Base-by-base conservation (phyloP, 768 basidiomycete genomes). In the Rhizopogon sp. region DNA sequence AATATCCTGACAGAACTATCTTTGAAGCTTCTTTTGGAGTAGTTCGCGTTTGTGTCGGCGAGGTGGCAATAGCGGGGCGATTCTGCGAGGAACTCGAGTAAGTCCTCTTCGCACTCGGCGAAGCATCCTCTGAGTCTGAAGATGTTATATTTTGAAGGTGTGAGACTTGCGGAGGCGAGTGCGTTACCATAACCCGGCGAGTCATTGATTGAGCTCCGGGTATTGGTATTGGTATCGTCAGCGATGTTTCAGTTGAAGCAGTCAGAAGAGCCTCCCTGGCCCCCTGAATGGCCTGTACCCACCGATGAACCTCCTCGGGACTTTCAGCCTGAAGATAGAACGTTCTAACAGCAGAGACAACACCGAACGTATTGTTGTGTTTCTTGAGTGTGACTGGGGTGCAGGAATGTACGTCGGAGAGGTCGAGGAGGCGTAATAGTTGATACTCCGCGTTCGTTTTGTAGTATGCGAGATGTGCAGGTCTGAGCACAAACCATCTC, bases 391-490 rank as follows among this genome's bases (percentile, higher is more conserved):
- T 75, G 50, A 98, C 89, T 49, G 80, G 83, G 1, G 90, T 90
- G 74, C 90, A 93, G 9, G 93, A 88, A 67, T 98, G 95, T 28
- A 98, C 83, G 43, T 95, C 90, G 22, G 81, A 76, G 17, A 98
- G 80, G 61, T 94, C 90, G 55, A 98, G 82, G 13, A 97, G 82
- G 17, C 89, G 85, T 28, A 93, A 85, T 3, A 98, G 82, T 70
- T 95, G 80, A 74, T 98, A 98, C 72, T 99, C 96, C 54, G 90
- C 89, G 33, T 89, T 86, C 46, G 83, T 93, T 77, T 98, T 98
- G 83, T 98, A 98, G 72, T 96, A 98, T 3, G 93, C 93, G 49
- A 99, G 75, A 70, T 97, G 93, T 2, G 88, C 89, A 0, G 92
- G 83, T 16, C 96, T 83, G 56, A 99, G 74, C 2, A 99, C 97